Base-by-base conservation (phyloP, 768 basidiomycete species). In the Phaffia australis region DNA sequence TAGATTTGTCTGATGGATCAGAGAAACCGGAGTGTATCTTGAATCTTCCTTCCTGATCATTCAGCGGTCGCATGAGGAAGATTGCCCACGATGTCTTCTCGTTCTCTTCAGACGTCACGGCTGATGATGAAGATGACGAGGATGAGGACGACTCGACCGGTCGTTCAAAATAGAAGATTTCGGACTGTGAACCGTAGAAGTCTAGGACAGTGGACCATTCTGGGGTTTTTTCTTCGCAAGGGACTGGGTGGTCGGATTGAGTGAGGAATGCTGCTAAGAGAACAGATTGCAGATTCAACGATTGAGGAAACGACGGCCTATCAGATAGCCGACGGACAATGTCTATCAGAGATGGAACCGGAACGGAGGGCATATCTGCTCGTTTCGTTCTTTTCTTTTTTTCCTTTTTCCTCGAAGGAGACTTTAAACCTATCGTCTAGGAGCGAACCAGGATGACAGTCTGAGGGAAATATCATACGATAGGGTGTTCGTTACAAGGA, bases 181-280 rank as follows among this genome's bases (percentile, higher is more conserved):
- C 6, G n/a, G 63, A 47, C 18, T 25, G 42, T 23, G 54, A 9
- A 11, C 55, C 63, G 56, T 64, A 64, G 54, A 56, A 48, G 6
- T 25, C 46, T 29, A 54, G 15, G 46, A 64, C 46, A 18, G 55
- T 57, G 1, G 56, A 54, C 63, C 63, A 64, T 42, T 11, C 56
- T 42, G 51, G 27, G n/a, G 62, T 2, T 42, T 42, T 42, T 4
- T 42, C 35, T 42, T 42, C 35, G 11, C 35, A 42, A 4, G 5
- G 51, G 46, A 18, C 55, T 3, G 25, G 21, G 21, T 14, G 54
- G 30, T 7, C 54, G 23, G 52, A 54, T 46, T n/a, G 63, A 46
- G 32, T 54, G 29, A 56, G 35, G 63, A 64, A 64, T n/a, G 63
- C 55, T 35, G 46, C 30, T 21, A 64, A 56, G 46, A 64, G 63